Evolutionary conservation across 176 grass and related monocot genomes (phyloP).

Genomic region (Aechmea fasciata): DNA sequence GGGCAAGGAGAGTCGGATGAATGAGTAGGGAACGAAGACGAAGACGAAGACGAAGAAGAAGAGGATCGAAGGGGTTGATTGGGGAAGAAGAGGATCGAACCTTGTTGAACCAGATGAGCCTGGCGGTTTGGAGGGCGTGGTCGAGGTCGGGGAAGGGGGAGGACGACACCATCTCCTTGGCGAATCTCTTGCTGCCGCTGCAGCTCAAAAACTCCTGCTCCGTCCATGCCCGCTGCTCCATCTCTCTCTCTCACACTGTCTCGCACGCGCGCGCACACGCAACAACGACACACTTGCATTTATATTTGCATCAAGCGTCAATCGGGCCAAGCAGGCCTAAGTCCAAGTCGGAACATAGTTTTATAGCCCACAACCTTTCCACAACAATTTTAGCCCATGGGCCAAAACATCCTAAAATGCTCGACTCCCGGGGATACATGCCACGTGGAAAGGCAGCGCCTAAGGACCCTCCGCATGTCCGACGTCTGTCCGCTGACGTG

Average conservation of each 20-base stretch:
- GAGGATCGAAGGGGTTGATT: not conserved
- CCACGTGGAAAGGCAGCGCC: not conserved
- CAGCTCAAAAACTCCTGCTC: conserved; percentile 46
- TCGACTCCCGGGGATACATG: too few relatives aligned
- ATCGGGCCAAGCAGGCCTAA: too few relatives aligned
- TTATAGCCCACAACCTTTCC: too few relatives aligned
- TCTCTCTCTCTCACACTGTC: not conserved
- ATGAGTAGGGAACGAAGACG: not conserved
- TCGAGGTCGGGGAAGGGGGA: conserved; percentile 61
- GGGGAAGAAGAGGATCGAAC: conserved; percentile 13
- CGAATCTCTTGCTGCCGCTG: conserved; percentile 63
- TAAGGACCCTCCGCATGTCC: not conserved
- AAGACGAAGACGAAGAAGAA: not conserved
- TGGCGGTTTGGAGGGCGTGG: conserved; percentile 46
- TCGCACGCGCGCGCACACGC: not conserved
- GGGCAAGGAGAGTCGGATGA: conserved; percentile 7
- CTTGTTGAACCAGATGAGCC: conserved; percentile 85
- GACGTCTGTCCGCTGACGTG: not conserved
- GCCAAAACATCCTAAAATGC: too few relatives aligned
- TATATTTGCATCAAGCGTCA: too few relatives aligned
- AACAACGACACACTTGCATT: too few relatives aligned
- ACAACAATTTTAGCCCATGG: too few relatives aligned
- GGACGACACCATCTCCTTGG: conserved; percentile 47
- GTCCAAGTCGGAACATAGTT: too few relatives aligned
- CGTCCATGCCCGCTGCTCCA: conserved; percentile 24